A percentile compares a stretch with the other conserved stretches of the same genome.
These are phyloP conservation scores for Eutrema japonicum DNA, from an alignment of 345 rosid genomes.

Conservation along the genomic window DNA sequence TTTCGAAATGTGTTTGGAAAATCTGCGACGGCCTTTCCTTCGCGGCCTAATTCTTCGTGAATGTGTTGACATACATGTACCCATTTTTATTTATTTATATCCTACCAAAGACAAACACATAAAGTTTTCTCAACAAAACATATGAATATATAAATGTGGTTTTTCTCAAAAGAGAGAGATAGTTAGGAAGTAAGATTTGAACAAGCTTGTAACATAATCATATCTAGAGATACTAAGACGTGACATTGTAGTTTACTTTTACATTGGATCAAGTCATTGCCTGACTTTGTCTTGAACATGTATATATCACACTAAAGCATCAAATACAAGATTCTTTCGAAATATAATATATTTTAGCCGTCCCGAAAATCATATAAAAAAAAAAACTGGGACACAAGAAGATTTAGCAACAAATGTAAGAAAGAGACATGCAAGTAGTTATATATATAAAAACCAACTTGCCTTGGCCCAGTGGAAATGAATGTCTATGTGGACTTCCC, in stretches of 20 bases:
- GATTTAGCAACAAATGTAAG: conserved; percentile 15
- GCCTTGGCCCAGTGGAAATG: no score
- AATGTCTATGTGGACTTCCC: no score
- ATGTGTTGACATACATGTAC: conserved; percentile 67
- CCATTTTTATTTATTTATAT: conserved; percentile 53
- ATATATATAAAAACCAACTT: neutral
- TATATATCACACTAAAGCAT: conserved; percentile 25
- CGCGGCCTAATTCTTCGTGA: conserved; percentile 41
- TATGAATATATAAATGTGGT: neutral
- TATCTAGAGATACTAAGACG: conserved; percentile 9
- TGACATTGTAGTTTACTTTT: conserved; percentile 31
- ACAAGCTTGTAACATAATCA: conserved; percentile 14
- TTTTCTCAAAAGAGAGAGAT: neutral
- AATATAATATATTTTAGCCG: conserved; percentile 24
- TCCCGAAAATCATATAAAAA: neutral
- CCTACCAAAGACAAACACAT: conserved; percentile 38
- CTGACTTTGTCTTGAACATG: conserved; percentile 35
- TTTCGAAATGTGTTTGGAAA: conserved; percentile 49
- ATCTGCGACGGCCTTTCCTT: conserved; percentile 46
- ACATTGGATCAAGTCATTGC: conserved; percentile 38
- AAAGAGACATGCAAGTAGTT: conserved; percentile 2
- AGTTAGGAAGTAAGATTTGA: conserved; percentile 3
- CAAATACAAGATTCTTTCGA: conserved; percentile 13
- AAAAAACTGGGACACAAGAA: conserved; percentile 24
- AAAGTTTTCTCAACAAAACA: neutral